Conservation (phyloP, 306 rosid species). For the Prinsepia uniflora region DNA sequence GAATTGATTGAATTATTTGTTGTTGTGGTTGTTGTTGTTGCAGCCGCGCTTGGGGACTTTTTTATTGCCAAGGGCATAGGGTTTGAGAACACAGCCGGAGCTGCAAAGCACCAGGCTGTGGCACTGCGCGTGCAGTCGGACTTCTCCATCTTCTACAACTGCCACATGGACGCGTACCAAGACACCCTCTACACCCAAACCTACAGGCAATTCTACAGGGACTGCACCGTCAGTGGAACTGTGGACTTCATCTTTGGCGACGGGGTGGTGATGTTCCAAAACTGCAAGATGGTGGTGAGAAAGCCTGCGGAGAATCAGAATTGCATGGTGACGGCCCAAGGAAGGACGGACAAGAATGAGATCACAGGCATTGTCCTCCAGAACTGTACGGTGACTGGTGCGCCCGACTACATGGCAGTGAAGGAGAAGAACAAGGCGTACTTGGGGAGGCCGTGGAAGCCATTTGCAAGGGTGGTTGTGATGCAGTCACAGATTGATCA, state of each 20-base stretch:
- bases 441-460: conserved; percentile 32
- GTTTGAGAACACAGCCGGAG: conserved; percentile 51
- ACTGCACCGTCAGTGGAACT: conserved; percentile 47
- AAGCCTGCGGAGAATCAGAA: neutral
- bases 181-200: conserved; percentile 51
- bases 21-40: neutral
- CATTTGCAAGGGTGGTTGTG: conserved; percentile 16
- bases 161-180: conserved; percentile 52
- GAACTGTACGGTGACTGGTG: conserved; percentile 18
- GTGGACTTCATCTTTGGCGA: conserved; percentile 57
- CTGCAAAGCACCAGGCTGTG: conserved; percentile 45
- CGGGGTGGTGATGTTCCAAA: conserved; percentile 39
- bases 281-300: conserved; percentile 16
- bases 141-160: conserved; percentile 42
- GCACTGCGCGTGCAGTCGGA: conserved; percentile 54
- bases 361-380: conserved; percentile 22
- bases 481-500: conserved; percentile 19
- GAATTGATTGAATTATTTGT: too few relatives aligned
- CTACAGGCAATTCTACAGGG: conserved; percentile 48
- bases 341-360: conserved; percentile 21
- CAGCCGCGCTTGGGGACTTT: conserved; percentile 21
- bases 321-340: conserved; percentile 27
- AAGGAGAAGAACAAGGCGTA: conserved; percentile 20
- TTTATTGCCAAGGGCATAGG: conserved; percentile 14
- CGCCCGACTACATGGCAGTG: neutral